phyloP scores from a whole-genome alignment of 108 stramenopile genomes.

The Skeletonema tropicum region DNA sequence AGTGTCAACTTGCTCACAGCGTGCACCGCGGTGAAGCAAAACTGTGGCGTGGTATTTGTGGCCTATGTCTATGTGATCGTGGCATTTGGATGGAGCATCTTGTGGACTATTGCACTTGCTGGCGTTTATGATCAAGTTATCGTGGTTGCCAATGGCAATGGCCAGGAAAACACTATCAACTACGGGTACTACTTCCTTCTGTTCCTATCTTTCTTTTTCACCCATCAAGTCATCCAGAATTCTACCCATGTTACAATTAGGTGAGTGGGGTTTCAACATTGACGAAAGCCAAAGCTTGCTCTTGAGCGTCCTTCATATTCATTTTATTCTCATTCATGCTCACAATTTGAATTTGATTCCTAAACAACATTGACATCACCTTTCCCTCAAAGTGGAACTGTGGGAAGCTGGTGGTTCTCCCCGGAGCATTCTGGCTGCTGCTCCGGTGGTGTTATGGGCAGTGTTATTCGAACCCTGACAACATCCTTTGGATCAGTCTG shows the following conservation, averaged over 20 bases:
- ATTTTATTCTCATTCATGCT: too few relatives aligned
- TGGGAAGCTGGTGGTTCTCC: constrained; percentile 92
- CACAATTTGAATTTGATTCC: too few relatives aligned
- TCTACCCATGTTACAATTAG: constrained; percentile 75
- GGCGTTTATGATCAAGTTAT: constrained; percentile 61
- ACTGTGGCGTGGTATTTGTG: constrained; percentile 62
- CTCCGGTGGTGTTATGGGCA: constrained; percentile 59
- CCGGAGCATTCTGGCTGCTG: constrained; percentile 73
- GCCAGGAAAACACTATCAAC: constrained; percentile 26
- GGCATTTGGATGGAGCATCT: constrained; percentile 67
- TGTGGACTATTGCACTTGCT: constrained; percentile 66
- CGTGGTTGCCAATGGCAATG: constrained; percentile 3
- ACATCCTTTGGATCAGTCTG: constrained; percentile 83
- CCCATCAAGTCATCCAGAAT: constrained; percentile 82
- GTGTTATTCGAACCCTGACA: constrained; percentile 62
- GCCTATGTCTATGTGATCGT: constrained; percentile 71
- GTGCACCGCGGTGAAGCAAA: constrained; percentile 75
- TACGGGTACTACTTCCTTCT: constrained; percentile 81
- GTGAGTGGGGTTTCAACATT: too few relatives aligned
- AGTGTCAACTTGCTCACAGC: constrained; percentile 78
- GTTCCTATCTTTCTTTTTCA: constrained; percentile 83
- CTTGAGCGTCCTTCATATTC: too few relatives aligned
- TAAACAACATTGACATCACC: too few relatives aligned
- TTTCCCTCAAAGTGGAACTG: constrained; percentile 57
- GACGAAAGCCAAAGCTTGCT: too few relatives aligned